Evolutionary conservation across 108 stramenopile genomes (phyloP), one percentile per base, ranked within the genome.

Genomic region (Skeletonema costatum): DNA sequence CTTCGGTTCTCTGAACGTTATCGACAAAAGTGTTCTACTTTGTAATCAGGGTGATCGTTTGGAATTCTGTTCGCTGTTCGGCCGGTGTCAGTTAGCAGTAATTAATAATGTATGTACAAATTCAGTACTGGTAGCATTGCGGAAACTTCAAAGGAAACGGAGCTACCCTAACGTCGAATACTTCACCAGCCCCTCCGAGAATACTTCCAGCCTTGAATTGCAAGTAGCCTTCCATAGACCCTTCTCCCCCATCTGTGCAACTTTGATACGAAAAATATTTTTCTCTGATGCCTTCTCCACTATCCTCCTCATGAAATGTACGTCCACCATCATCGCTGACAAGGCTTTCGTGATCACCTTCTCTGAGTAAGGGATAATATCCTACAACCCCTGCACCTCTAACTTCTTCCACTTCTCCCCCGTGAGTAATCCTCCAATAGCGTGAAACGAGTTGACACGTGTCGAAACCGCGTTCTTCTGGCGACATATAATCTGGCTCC

Each of bases 321-420:
- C 21, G 33, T 0, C 21, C 31, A 33, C 56, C 68, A 42, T 38
- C 10, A 7, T n/a, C 16, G 41, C 38, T 60, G n/a, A 12, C 11
- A 12, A 70, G 68, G 29, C 29, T 50, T 50, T 33, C 33, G 58
- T 83, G 84, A 1, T 75, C 86, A 0, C 87, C 86, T 58, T 87
- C 89, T 32, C 12, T 11, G 30, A 90, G 65, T 1, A 88, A 62
- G 16, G 89, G 89, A 71, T 78, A 87, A 60, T 76, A 51, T 41
- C 87, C 87, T 64, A 86, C 77, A 7, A 90, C 86, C 30, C 87
- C 87, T 50, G 85, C 86, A 12, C 89, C 87, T 25, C 75, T 62
- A 32, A 80, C 68, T 75, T 75, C 75, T 31, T 67, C 65, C 14
- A 60, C 61, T 41, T 13, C 61, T 38, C 53, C 31, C 14, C 21